Base-by-base conservation (phyloP, 768 basidiomycete species). In the Suillus alpinus region DNA sequence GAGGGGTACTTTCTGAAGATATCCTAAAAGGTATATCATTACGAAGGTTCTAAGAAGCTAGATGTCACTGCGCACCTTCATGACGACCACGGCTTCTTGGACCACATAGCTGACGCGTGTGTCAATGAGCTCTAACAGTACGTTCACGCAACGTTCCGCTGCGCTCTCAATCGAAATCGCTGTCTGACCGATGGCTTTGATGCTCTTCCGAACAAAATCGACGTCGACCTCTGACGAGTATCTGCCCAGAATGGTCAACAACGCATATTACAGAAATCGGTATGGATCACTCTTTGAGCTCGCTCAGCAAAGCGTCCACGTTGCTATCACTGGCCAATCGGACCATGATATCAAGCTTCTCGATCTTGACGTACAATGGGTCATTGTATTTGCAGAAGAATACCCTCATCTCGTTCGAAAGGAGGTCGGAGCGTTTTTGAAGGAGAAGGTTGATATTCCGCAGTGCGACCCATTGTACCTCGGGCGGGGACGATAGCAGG, bases 331-430 rank as follows among this genome's bases (percentile, higher is more conserved):
- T 83, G 13, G 94, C 95, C 59, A 99, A 78, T 59, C 94, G 83
- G 56, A 98, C 92, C 97, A 99, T 99, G 71, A 98, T 97, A 67
- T 98, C 97, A 65, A 99, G 77, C 75, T 99, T 98, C 75, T 98
- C 97, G 57, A 98, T 86, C 75, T 99, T 99, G 73, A 98, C 95
- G 69, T 98, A 99, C n/a, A 96, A 78, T 6, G 96, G 96, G 70
- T 99, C 96, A 69, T 98, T 98, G 77, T 99, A 98, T 75, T 99
- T 99, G 86, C 96, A 98, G 81, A 98, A 99, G 74, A 99, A 99
- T 20, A 99, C 97, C 49, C 95, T 85, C 93, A 99, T 95, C 75
- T 99, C 96, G 75, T 92, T 97, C 7, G 89, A 85, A 9, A 99
- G 84, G 61, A 97, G 81, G 63, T 95, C 94, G 2, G 93, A 77